Evolutionary conservation across 805 yeast species (phyloP), one percentile per base, ranked within the genome.

Genomic region (Candida adriatica): DNA sequence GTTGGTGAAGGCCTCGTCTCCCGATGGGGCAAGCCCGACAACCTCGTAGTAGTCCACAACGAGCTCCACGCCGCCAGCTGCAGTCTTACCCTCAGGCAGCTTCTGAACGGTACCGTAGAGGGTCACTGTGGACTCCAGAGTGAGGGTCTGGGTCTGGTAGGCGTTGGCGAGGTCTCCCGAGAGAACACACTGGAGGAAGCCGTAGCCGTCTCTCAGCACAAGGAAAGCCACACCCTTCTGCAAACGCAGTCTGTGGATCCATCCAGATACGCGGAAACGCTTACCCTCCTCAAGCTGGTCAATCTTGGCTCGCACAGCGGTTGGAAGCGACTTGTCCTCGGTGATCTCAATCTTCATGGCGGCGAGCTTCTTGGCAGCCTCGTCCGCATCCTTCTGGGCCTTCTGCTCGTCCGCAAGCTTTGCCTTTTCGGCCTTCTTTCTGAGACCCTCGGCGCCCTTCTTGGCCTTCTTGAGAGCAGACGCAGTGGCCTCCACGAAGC

Each of bases 1-100:
- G 80, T 92, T 94, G 53, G 95, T 75, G 70, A 92, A 81, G 5
- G 97, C 77, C 26, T 88, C 97, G 27, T 86, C 94, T 34, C 98
- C 99, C 36, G 88, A 63, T 47, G 99, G 99, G 26, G 99, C 98
- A 42, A 85, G 70, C 32, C 96, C 96, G 37, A 88, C 67, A 35
- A 92, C 66, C 58, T 82, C 79, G 59, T 88, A 92, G 66, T 71
- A 92, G 61, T 92, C 98, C 34, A 79, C 96, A 40, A 71, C 70
- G 49, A 94, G 72, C 64, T 92, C 99, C 43, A 90, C 94, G 40
- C 95, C 95, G 42, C 97, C 97, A 37, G 96, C 96, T 8, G 98
- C 99, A 45, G 81, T 68, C 60, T 92, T 88, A 42, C 98, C 98
- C 58, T 86, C 96, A 35, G 97, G 97, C 29, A 94, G 68, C 49